Evolutionary conservation across 495 filamentous ascomycete genomes (phyloP), one percentile per base, ranked within the genome.

Genomic region (Rostrohypoxylon terebratum): DNA sequence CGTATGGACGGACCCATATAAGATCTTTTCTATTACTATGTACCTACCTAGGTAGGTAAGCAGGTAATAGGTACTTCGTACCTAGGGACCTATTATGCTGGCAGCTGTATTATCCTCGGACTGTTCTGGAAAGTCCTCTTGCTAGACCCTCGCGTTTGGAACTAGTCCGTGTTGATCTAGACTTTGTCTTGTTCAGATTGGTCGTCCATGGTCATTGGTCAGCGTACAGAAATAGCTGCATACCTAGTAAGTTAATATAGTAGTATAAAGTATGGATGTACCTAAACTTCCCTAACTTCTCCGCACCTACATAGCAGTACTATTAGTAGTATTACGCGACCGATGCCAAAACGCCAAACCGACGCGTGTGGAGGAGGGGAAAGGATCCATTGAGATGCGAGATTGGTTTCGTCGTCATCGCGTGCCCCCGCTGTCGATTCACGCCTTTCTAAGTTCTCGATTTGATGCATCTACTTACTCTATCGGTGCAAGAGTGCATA

Each of bases 271-370:
- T 28, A 28, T 28, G 28, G 3, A 28, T 28, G n/a, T n/a, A n/a
- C n/a, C n/a, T n/a, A n/a, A n/a, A n/a, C n/a, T n/a, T n/a, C n/a
- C n/a, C n/a, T 47, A 25, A 38, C 64, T 68, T 31, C 59, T 60
- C 50, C 70, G 64, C 53, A 64, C 69, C 53, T 63, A n/a, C n/a
- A n/a, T n/a, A n/a, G n/a, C n/a, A n/a, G n/a, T n/a, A n/a, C n/a
- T n/a, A n/a, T n/a, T n/a, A n/a, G n/a, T n/a, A n/a, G n/a, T n/a
- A n/a, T 64, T 61, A 68, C 59, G 65, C 59, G 69, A 60, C 45
- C 51, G 36, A 48, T 40, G 33, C 55, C 71, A 65, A 73, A 69
- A 73, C 71, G 71, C 71, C 71, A 73, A 73, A 68, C 48, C 54
- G 45, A 73, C 71, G 71, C 71, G 71, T 65, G 61, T 2, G 38